A percentile compares a stretch with the other conserved stretches of the same genome.
phyloP scores from a whole-genome alignment of 768 basidiomycete genomes.

The Russula foetens region DNA sequence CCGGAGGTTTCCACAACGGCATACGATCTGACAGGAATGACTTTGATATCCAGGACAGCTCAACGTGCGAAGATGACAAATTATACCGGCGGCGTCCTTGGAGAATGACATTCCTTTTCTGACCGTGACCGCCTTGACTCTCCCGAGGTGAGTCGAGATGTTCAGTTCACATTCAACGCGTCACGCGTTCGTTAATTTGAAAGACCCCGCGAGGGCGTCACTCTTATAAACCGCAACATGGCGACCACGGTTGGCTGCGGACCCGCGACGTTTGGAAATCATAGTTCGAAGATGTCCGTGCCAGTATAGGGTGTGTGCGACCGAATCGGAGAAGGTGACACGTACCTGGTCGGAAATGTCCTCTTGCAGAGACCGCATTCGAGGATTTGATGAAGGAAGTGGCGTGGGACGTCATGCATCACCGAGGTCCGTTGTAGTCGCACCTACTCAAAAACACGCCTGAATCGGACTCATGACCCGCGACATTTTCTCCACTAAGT shows the following conservation, averaged over 20 bases:
- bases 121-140: too few species aligned
- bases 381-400: slow-evolving; percentile 55
- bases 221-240: not conserved
- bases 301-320: slow-evolving; percentile 24
- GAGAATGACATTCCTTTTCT: too few species aligned
- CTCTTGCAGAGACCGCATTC: slow-evolving; percentile 53
- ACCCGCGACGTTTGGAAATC: not conserved
- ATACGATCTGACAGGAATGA: too few species aligned
- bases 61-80: too few species aligned
- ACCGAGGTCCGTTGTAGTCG: slow-evolving; percentile 52
- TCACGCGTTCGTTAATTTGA: too few species aligned
- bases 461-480: too few species aligned
- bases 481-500: slow-evolving; percentile 43
- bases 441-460: not conserved
- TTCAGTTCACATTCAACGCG: too few species aligned
- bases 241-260: not conserved
- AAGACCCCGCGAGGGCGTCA: too few species aligned
- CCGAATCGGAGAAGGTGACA: slow-evolving; percentile 60
- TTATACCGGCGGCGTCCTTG: too few species aligned
- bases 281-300: slow-evolving; percentile 1
- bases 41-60: too few species aligned
- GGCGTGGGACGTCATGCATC: slow-evolving; percentile 64
- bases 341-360: slow-evolving; percentile 47
- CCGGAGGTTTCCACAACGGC: too few species aligned
- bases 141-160: too few species aligned